Base-by-base conservation (phyloP, 139 green algal genomes). In the Tetradesmus obliquus region DNA sequence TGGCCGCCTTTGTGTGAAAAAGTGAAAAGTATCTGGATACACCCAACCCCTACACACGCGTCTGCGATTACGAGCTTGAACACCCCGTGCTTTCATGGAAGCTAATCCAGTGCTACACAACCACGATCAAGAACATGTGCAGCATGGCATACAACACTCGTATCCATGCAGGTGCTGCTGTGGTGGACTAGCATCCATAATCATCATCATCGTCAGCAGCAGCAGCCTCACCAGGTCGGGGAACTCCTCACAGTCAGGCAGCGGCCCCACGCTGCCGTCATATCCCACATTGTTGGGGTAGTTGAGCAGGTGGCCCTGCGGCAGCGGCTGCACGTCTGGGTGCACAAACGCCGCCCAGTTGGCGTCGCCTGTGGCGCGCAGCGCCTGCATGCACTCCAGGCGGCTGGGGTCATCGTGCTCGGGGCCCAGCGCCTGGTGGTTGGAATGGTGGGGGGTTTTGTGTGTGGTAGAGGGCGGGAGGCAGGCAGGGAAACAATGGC, bases 371-470 rank as follows among this genome's bases (percentile, higher is more conserved):
- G 81, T 72, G 15, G 3, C 5, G 7, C 22, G 51, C 22, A 91
- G 19, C 3, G 54, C 54, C 22, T 55, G 71, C 87, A 84, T 84
- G 72, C 72, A 91, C 71, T 71, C 87, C 5, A 84, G 20, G 53
- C 71, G 84, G 71, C 66, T 84, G 71, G 87, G 87, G 54, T 91
- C 71, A n/a, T 83, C 71, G 55, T 74, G 87, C 87, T 91, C 87
- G 71, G 72, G 71, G 32, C 71, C 71, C 22, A 84, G 51, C 17
- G 15, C n/a, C 80, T 86, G 80, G 32, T 45, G 32, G 17, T n/a
- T 17, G 69, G 17, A 79, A 79, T 17, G 69, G 19, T 19, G 19
- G 69, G 17, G 19, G 15, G 32, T 45, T 45, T 45, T 45, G 32
- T 45, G 32, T 45, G 32, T 45, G 32, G 32, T 45, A 45, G 32